Percentiles rank a stretch among this genome's conserved stretches.
These are phyloP conservation scores for Ceratobasidium sp. DNA, from an alignment of 1,284 basidiomycete genomes.

Conservation along the genomic window DNA sequence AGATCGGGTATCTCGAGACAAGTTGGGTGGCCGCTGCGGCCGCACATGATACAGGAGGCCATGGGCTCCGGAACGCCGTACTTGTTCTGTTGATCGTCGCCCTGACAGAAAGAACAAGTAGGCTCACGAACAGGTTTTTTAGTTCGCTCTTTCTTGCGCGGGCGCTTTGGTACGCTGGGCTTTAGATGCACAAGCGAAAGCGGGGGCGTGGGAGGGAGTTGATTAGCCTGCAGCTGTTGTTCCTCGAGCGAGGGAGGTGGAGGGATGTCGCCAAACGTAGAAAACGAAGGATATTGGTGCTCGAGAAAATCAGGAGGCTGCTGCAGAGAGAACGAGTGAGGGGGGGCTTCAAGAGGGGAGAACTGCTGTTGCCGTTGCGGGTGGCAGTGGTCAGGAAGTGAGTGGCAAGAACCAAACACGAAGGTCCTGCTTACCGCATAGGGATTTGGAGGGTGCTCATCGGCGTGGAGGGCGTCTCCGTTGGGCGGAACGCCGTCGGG, in stretches of 20 bases:
- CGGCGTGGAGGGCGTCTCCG: neutral
- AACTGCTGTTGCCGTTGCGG: slow-evolving; percentile 25
- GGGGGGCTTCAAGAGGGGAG: neutral
- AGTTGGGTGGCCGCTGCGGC: slow-evolving; percentile 78
- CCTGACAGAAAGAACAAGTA: slow-evolving; percentile 77
- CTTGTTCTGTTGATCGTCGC: slow-evolving; percentile 70
- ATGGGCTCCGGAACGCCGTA: slow-evolving; percentile 70
- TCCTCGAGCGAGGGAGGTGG: slow-evolving; percentile 37
- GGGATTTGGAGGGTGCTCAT: slow-evolving; percentile 20
- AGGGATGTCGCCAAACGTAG: slow-evolving; percentile 5
- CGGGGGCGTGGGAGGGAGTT: slow-evolving; percentile 40
- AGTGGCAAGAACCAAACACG: slow-evolving; percentile 24
- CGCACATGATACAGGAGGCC: slow-evolving; percentile 78
- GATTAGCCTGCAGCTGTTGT: slow-evolving; percentile 12
- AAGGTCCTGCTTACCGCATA: slow-evolving; percentile 27
- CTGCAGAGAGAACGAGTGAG: neutral
- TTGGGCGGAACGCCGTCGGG: neutral
- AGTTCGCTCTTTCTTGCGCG: slow-evolving; percentile 51
- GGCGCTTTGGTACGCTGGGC: slow-evolving; percentile 61
- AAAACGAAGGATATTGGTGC: neutral
- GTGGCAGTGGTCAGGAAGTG: slow-evolving; percentile 15
- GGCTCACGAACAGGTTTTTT: slow-evolving; percentile 61
- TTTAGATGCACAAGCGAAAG: slow-evolving; percentile 24
- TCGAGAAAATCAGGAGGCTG: neutral
- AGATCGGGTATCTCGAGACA: slow-evolving; percentile 74